Base-by-base conservation (phyloP, 495 filamentous ascomycete genomes). In the Xylona heveae region DNA sequence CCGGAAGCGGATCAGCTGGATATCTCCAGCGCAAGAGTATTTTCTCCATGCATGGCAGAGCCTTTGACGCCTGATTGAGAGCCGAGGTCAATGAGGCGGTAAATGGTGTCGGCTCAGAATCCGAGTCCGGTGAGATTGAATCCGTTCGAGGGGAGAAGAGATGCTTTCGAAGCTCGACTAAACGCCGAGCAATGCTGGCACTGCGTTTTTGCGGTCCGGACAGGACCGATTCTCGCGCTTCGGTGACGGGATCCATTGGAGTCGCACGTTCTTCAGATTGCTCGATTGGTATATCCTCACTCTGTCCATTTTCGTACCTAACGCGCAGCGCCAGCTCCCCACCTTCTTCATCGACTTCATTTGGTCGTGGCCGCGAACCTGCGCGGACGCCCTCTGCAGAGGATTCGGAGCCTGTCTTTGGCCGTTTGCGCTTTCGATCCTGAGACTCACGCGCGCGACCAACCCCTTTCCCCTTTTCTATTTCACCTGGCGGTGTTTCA, bases 251-350 rank as follows among this genome's bases (percentile, higher is more conserved):
- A 50, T 42, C 7, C 50, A 33, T 6, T 40, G n/a, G n/a, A n/a
- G n/a, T 41, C 27, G 40, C n/a, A n/a, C 21, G 36, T n/a, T 47
- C 40, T 18, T 50, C 51, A 6, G 51, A 38, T 3, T 48, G 31
- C 28, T 44, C 45, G 15, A 57, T 49, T 6, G 45, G 50, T 26
- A 72, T 55, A 35, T 71, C 60, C 33, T 67, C 66, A 22, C 55
- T 59, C 28, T 74, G 64, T 7, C 71, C 67, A 47, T 74, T 74
- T 13, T 61, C 64, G 44, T 71, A 74, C n/a, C 59, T 57, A 1
- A 72, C 59, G 24, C 59, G 45, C 18, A 75, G 45, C 5, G 65
- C 53, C 14, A 64, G 37, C 15, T 57, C 53, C 8, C 38, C 37
- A 17, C 45, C 47, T 16, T 50, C 51, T 32, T 50, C 28, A 33